Evolutionary conservation across 306 rosid species (phyloP), one percentile per base, ranked within the genome.

Genomic region (Abrus precatorius): DNA sequence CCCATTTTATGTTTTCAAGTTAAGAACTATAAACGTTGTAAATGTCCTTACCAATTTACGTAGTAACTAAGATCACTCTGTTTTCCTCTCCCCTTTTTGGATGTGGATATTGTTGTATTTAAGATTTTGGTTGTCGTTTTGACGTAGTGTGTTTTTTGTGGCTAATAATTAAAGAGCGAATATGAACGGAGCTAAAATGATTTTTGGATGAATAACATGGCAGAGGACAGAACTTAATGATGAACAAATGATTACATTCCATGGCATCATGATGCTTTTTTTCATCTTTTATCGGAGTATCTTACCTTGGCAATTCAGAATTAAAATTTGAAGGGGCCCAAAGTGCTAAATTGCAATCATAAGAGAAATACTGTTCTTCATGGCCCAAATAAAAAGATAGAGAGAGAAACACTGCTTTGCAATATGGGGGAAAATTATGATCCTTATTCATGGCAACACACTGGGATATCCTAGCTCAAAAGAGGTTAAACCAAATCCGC

Each of bases 231-330:
- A 76, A 36, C 57, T 53, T 70, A 50, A 80, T 86, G 60, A 86
- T 86, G 79, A 62, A 72, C 56, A 40, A 76, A 83, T 86, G 85
- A 86, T 86, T 83, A 68, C 60, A 40, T n/a, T 76, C 40, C 78
- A 48, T 71, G 41, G 59, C 80, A 75, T n/a, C 72, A 54, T 56
- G 64, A 45, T 47, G 69, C 80, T 10, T 61, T 69, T 59, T 40
- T 41, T 11, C n/a, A 6, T 61, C 77, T 36, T 34, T 77, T 54
- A n/a, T 71, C 44, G 10, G 43, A 50, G 9, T 30, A 49, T 54
- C 82, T 41, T 53, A 63, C 74, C 78, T 62, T 62, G 57, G 8
- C 44, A 50, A 77, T 53, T 59, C 43, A 32, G 69, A 71, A 27
- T 32, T 67, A 1, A 49, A 68, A 74, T 28, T 9, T 36, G 34